Base-by-base conservation (phyloP, 2,329 filamentous ascomycete species). In the Aspergillus sp. region DNA sequence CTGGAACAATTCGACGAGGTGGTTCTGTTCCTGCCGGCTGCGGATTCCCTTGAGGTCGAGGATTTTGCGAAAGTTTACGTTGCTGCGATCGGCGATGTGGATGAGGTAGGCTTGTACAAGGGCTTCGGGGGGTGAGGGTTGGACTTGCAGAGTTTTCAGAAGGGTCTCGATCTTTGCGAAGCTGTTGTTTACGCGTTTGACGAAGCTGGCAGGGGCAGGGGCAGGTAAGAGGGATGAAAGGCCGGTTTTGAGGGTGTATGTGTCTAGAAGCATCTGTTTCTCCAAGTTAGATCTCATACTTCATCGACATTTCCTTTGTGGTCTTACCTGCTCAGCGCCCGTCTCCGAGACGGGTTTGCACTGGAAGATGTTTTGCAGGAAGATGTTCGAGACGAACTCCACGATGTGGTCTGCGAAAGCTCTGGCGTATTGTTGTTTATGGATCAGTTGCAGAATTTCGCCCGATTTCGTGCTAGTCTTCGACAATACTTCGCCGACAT, bases 351-450 rank as follows among this genome's bases (percentile, higher is more conserved):
- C 90, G 0, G 95, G 95, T 68, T 89, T 89, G 78, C 93, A 97
- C 72, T 92, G 91, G 47, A 96, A 92, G 61, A 98, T 90, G 72
- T 91, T 96, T 65, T 84, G 82, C 67, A 97, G 86, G 74, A 95
- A 98, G 1, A 88, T 85, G 60, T 84, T 90, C 17, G 91, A 90
- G 65, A 98, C 81, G 65, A 91, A 85, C 75, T 99, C 95, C 45
- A 98, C 91, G n/a, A 98, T 81, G 66, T 98, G 94, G 76, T 99
- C 95, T 69, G 92, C 96, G 74, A 98, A 97, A 0, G 95, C 93
- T 62, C 95, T 85, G 9, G 93, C 92, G 76, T 98, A 99, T 74
- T 97, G 93, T 68, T 90, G 92, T 79, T 99, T 98, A 66, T 91
- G 88, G 11, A 98, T 82, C 51, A 93, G 79, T 5, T 84, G 86